These are phyloP conservation scores for Arabidopsis thaliana DNA, from an alignment of 345 rosid genomes.

Conservation along the genomic window DNA sequence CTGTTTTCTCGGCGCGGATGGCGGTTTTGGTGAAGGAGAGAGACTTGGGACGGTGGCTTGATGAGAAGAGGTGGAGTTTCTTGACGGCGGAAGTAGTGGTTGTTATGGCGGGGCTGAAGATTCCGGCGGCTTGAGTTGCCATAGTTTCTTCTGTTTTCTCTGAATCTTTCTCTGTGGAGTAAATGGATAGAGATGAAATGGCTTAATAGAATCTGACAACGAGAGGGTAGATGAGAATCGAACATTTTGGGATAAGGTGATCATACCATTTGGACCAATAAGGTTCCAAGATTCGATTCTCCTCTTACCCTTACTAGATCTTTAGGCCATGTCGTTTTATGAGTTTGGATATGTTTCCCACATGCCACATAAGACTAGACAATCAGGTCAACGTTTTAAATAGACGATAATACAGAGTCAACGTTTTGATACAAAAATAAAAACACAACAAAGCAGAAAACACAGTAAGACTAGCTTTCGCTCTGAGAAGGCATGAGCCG, in stretches of 20 bases:
- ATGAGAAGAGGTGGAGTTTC: conserved; percentile 43
- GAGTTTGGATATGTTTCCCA: not conserved
- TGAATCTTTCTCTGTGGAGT: not conserved
- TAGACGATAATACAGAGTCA: conserved; percentile 13
- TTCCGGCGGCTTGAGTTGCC: conserved; percentile 72
- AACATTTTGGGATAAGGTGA: conserved; percentile 28
- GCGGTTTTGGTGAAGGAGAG: conserved; percentile 41
- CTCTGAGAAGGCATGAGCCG: conserved; percentile 72
- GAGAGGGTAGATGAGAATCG: conserved; percentile 16
- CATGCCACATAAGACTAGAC: not conserved
- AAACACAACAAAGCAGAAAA: conserved; percentile 11
- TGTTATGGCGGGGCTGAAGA: conserved; percentile 56
- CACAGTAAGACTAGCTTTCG: conserved; percentile 46
- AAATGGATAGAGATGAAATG: not conserved
- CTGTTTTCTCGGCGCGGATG: conserved; percentile 45
- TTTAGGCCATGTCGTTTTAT: not conserved
- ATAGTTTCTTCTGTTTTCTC: conserved; percentile 23
- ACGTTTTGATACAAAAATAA: not conserved
- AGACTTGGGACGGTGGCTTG: conserved; percentile 49
- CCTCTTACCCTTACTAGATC: conserved; percentile 1
- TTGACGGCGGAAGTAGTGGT: conserved; percentile 37
- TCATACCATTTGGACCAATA: conserved; percentile 13
- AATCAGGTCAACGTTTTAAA: not conserved
- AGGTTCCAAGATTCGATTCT: conserved; percentile 7
- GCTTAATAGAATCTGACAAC: conserved; percentile 13